Evolutionary conservation across 2,329 filamentous ascomycete genomes (phyloP).

Genomic region (Exophiala phaeomuriformis): DNA sequence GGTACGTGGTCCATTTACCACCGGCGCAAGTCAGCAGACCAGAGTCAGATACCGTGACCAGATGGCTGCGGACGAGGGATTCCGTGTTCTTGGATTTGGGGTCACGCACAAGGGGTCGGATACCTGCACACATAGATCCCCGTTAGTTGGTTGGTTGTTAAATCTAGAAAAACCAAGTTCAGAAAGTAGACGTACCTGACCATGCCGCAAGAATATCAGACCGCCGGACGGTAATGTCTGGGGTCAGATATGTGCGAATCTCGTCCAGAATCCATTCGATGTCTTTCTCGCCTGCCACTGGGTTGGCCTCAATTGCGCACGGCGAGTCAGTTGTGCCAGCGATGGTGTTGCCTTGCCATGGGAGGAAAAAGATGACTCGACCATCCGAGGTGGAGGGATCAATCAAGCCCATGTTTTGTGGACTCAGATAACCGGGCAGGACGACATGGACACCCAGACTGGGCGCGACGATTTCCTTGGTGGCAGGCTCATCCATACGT

Average conservation of each 20-base stretch:
- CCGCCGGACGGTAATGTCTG: constrained; percentile 74
- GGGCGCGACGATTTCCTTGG: constrained; percentile 73
- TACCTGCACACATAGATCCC: constrained; percentile 38
- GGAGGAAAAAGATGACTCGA: constrained; percentile 85
- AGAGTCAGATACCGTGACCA: constrained; percentile 70
- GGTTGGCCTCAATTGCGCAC: constrained; percentile 63
- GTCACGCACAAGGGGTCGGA: constrained; percentile 77
- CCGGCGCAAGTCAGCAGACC: constrained; percentile 79
- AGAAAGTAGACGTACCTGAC: constrained; percentile 47
- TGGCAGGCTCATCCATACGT: constrained; percentile 68
- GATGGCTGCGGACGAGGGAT: constrained; percentile 77
- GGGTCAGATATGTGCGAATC: constrained; percentile 71
- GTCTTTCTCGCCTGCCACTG: constrained; percentile 71
- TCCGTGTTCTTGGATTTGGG: constrained; percentile 80
- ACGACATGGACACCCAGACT: constrained; percentile 81
- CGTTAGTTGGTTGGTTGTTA: neutral
- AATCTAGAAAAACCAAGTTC: neutral
- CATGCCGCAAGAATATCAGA: constrained; percentile 81
- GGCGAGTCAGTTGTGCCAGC: constrained; percentile 80
- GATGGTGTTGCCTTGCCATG: constrained; percentile 89
- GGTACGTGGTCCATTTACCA: constrained; percentile 89
- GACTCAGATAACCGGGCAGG: constrained; percentile 78
- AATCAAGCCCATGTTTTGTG: constrained; percentile 70
- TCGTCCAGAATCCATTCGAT: constrained; percentile 84
- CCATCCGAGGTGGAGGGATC: constrained; percentile 83